Evolutionary conservation across 805 yeast species (phyloP).

Genomic region (Saccharomycopsis amapae): DNA sequence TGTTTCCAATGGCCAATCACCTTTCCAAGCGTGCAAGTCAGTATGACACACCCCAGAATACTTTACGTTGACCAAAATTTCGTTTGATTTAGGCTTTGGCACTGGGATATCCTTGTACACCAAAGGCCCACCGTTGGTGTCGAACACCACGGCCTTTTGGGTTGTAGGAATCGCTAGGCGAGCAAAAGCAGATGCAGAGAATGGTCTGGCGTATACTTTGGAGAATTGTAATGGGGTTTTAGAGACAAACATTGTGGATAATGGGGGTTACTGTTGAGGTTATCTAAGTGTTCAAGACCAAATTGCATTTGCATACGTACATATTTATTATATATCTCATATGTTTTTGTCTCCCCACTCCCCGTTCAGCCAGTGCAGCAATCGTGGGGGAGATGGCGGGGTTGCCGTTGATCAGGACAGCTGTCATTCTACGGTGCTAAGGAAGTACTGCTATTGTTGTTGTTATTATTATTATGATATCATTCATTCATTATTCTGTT

Average conservation of each 20-base stretch:
- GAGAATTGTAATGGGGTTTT: too few species aligned
- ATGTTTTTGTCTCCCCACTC: too few species aligned
- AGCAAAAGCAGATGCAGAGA: slow-evolving; percentile 21
- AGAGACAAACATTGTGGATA: too few species aligned
- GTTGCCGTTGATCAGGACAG: too few species aligned
- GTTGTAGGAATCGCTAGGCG: slow-evolving; percentile 46
- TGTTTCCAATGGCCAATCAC: slow-evolving; percentile 60
- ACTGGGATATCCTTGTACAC: slow-evolving; percentile 70
- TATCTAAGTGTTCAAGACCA: too few species aligned
- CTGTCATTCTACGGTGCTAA: too few species aligned
- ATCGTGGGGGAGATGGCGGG: too few species aligned
- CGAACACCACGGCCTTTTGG: slow-evolving; percentile 68
- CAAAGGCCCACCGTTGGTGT: slow-evolving; percentile 56
- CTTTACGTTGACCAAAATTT: slow-evolving; percentile 57
- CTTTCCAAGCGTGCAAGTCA: slow-evolving; percentile 69
- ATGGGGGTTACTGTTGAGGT: too few species aligned
- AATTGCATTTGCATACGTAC: too few species aligned
- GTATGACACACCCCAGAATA: slow-evolving; percentile 74
- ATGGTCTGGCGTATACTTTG: slow-evolving; percentile 7
- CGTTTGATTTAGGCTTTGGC: slow-evolving; percentile 60
- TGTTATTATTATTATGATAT: background rate
- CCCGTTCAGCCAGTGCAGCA: too few species aligned
- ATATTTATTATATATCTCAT: too few species aligned
- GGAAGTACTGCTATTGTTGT: background rate
- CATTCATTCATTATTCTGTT: slow-evolving; percentile 1